Base-by-base conservation (phyloP, 2,329 filamentous ascomycete genomes). In the Thelonectria olida region DNA sequence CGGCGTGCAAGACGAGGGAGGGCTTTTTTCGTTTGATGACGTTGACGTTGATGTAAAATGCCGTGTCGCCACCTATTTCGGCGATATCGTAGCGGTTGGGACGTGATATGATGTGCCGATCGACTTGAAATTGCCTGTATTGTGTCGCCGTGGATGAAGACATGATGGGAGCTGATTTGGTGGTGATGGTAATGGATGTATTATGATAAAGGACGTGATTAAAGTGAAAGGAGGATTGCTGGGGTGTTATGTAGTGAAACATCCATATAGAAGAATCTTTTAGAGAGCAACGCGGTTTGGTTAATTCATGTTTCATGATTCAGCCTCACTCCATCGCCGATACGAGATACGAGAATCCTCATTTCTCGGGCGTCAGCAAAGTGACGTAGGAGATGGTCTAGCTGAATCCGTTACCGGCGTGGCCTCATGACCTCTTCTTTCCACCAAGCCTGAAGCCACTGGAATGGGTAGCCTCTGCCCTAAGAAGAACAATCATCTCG, bases 1-100 rank as follows among this genome's bases (percentile, higher is more conserved):
- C 66, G n/a, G 61, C 51, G 31, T 60, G 62, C 6, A 68, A 38
- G 3, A 62, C 58, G 28, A 68, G 64, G 17, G 28, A 25, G 8
- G 54, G 44, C 27, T 42, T 39, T 28, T 41, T 56, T 22, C 54
- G 54, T 5, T 42, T 56, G 25, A 50, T 34, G 0, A 17, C 28
- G 10, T 50, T 50, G 17, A 44, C 31, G 13, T 38, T 44, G n/a
- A 56, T 31, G 23, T 41, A 56, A 5, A 34, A 41, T 9, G 19
- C 8, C 8, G 34, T 4, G 23, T 63, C 60, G 12, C 54, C 25
- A 7, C 12, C 15, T 7, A 31, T 34, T n/a, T 49, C 44, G 4
- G 34, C 42, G 13, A 56, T 27, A 10, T 56, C 54, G 45, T 56
- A 56, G 10, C 42, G 36, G 34, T 36, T 31, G 3, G 54, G 54